Evolutionary conservation across 2,329 filamentous ascomycete genomes (phyloP).

Genomic region (Nigrospora sphaerica): DNA sequence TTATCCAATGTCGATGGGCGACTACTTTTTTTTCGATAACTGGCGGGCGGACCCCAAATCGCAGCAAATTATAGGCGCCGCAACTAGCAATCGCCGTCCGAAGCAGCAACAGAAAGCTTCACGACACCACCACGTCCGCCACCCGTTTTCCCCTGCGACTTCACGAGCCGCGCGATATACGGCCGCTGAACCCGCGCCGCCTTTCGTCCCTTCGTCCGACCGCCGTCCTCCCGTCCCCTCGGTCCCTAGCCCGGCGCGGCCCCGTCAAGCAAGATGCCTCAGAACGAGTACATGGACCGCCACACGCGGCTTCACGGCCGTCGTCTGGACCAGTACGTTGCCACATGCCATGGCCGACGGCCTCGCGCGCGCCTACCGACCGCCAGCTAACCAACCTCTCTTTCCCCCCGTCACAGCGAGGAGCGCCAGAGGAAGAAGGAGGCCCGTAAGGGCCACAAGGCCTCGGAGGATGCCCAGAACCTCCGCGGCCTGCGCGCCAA

Average conservation of each 20-base stretch:
- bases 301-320: constrained; percentile 52
- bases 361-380: constrained; percentile 1
- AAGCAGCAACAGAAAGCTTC: too few relatives aligned
- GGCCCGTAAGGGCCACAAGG: constrained; percentile 84
- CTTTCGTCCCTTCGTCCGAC: too few relatives aligned
- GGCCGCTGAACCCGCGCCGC: too few relatives aligned
- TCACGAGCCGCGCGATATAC: too few relatives aligned
- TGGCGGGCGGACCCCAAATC: background rate
- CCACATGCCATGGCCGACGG: too few relatives aligned
- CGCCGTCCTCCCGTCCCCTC: too few relatives aligned
- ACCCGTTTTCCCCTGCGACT: too few relatives aligned
- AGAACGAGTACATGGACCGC: constrained; percentile 80
- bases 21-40: background rate
- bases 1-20: too few relatives aligned
- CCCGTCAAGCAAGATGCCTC: constrained; percentile 40
- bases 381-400: constrained; percentile 30
- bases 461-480: constrained; percentile 86
- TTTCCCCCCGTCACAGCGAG: constrained; percentile 60
- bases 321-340: constrained; percentile 24
- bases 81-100: too few relatives aligned
- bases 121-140: too few relatives aligned
- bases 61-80: too few relatives aligned
- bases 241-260: too few relatives aligned
- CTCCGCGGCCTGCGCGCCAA: constrained; percentile 88
- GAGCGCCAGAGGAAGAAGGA: constrained; percentile 81